Percentiles rank a stretch among this genome's conserved stretches.
phyloP scores from a whole-genome alignment of 1,139 yeast genomes.

The Hyphopichia buzzinii region DNA sequence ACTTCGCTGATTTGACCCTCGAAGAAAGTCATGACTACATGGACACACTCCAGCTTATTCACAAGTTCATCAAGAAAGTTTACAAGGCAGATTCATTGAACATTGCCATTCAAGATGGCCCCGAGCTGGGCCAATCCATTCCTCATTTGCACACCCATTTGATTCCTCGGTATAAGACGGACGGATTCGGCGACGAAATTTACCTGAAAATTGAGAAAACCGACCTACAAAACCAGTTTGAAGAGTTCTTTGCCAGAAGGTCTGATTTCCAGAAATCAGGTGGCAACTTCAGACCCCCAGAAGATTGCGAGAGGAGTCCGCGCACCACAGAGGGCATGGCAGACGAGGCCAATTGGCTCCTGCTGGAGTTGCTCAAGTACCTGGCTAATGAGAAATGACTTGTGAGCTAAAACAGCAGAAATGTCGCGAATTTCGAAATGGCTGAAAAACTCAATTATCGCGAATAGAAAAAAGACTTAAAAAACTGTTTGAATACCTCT shows the following conservation, averaged over 20 bases:
- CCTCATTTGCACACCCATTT: constrained; percentile 94
- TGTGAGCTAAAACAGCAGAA: too few relatives aligned
- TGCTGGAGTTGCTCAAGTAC: constrained; percentile 37
- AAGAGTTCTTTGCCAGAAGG: constrained; percentile 32
- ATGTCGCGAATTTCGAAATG: too few relatives aligned
- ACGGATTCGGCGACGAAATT: constrained; percentile 71
- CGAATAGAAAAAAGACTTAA: too few relatives aligned
- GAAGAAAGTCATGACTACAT: constrained; percentile 81
- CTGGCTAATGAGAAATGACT: too few relatives aligned
- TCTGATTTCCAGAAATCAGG: constrained; percentile 14
- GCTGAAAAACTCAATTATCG: too few relatives aligned
- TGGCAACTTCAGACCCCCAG: constrained; percentile 37
- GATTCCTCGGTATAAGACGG: constrained; percentile 70
- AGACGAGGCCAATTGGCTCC: constrained; percentile 56
- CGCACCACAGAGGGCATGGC: constrained; percentile 63
- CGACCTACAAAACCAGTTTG: constrained; percentile 31
- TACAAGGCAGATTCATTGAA: constrained; percentile 82
- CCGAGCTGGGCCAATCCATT: constrained; percentile 90
- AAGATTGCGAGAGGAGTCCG: constrained; percentile 48
- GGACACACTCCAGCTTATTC: constrained; percentile 68
- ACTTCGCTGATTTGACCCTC: constrained; percentile 63
- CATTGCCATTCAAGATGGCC: constrained; percentile 93
- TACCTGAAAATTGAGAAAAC: constrained; percentile 56
- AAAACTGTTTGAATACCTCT: too few relatives aligned
- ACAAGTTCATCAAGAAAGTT: constrained; percentile 57